A percentile compares a stretch with the other conserved stretches of the same genome.
Evolutionary conservation across 192 early-diverging fungal species (phyloP).

Genomic region (Gaertneriomyces sp.): DNA sequence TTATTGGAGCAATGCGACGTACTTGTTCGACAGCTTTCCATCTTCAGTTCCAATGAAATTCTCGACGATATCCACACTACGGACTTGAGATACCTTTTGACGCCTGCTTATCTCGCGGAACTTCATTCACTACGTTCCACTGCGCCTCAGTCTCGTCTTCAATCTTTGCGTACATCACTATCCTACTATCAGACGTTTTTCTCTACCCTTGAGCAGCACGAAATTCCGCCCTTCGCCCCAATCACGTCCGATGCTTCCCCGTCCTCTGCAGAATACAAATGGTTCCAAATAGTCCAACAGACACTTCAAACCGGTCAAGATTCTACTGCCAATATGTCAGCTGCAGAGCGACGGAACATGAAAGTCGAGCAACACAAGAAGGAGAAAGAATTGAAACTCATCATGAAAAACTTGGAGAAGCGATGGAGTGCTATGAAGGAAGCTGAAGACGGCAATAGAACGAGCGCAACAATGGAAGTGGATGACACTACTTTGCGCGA

Average conservation of each 20-base stretch:
- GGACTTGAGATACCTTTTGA: conserved; percentile 66
- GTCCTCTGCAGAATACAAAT: conserved; percentile 32
- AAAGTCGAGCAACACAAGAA: background rate
- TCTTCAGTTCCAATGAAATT: conserved; percentile 86
- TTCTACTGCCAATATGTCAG: no score
- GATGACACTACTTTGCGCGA: conserved; percentile 20
- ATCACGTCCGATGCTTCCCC: conserved; percentile 36
- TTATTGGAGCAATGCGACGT: conserved; percentile 42
- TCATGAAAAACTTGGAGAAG: conserved; percentile 16
- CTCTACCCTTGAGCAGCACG: conserved; percentile 14
- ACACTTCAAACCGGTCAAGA: conserved; percentile 32
- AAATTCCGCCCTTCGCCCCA: conserved; percentile 34
- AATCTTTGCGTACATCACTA: background rate
- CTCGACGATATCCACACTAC: conserved; percentile 81
- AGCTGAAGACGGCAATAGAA: no score
- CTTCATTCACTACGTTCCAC: conserved; percentile 42
- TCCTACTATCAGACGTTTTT: background rate
- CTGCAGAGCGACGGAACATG: background rate
- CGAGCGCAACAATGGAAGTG: background rate
- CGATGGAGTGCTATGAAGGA: conserved; percentile 10
- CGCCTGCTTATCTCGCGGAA: conserved; percentile 57
- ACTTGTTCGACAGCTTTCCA: conserved; percentile 55
- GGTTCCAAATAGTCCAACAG: conserved; percentile 19
- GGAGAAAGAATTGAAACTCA: background rate
- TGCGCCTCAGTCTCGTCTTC: conserved; percentile 52